Conservation (phyloP, 2,329 filamentous ascomycete genomes). For the Zopfia rhizophila region DNA sequence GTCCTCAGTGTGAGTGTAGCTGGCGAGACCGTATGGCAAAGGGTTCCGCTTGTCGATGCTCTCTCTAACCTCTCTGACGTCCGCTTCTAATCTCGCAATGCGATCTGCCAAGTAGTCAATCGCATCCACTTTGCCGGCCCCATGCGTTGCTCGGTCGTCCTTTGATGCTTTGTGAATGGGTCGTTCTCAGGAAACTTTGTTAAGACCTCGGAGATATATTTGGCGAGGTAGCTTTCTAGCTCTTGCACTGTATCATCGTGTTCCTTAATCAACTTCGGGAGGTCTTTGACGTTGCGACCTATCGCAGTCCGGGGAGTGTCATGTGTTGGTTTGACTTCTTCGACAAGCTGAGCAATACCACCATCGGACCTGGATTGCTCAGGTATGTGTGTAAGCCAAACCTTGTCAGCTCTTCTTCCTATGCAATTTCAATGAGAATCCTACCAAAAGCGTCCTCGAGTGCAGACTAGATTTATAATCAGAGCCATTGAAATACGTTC, state of each 20-base stretch:
- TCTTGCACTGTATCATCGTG: constrained; percentile 83
- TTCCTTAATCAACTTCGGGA: constrained; percentile 84
- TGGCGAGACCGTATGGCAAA: constrained; percentile 92
- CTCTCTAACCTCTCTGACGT: constrained; percentile 84
- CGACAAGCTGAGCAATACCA: constrained; percentile 85
- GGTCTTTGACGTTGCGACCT: constrained; percentile 88
- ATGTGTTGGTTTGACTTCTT: constrained; percentile 78
- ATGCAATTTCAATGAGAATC: constrained; percentile 8
- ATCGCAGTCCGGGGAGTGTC: constrained; percentile 82
- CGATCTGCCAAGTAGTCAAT: constrained; percentile 92
- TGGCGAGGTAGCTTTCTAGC: constrained; percentile 84
- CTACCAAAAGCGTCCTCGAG: constrained; percentile 69
- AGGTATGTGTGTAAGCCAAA: constrained; percentile 83
- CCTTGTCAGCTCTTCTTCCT: constrained; percentile 3
- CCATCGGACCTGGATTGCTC: constrained; percentile 80
- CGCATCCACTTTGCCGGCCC: constrained; percentile 83
- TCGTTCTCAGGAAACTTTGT: constrained; percentile 77
- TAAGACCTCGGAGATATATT: constrained; percentile 86
- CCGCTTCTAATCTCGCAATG: constrained; percentile 81
- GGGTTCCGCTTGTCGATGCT: constrained; percentile 89
- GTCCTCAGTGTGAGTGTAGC: constrained; percentile 86
- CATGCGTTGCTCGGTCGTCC: constrained; percentile 72
- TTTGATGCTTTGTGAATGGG: constrained; percentile 83
- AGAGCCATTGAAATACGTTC: constrained; percentile 81
- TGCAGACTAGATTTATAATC: constrained; percentile 91